Evolutionary conservation across 2,329 filamentous ascomycete genomes (phyloP).

Genomic region (Ophiostoma tasmaniense): DNA sequence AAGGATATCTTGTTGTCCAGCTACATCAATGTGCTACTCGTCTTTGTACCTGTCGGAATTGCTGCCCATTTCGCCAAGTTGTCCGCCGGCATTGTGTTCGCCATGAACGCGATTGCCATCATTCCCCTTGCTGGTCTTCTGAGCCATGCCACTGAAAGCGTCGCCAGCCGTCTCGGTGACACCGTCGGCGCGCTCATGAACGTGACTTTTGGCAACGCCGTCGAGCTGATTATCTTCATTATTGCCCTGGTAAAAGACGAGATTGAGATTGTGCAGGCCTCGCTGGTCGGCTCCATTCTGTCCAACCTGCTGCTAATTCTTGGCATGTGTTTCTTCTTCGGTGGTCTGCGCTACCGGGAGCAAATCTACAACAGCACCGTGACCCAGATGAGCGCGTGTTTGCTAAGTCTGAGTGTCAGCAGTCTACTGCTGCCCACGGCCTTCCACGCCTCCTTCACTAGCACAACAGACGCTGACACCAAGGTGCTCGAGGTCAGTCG

Average conservation of each 20-base stretch:
- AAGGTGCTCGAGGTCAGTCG: slow-evolving; percentile 66
- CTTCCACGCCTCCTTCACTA: slow-evolving; percentile 62
- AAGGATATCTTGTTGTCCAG: slow-evolving; percentile 51
- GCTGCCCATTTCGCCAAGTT: slow-evolving; percentile 37
- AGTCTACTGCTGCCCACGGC: slow-evolving; percentile 32
- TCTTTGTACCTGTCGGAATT: slow-evolving; percentile 65
- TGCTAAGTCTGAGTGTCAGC: slow-evolving; percentile 55
- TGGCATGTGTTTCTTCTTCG: slow-evolving; percentile 65
- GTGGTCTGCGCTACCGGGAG: slow-evolving; percentile 59
- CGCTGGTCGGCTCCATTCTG: slow-evolving; percentile 67
- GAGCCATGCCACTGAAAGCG: slow-evolving; percentile 79
- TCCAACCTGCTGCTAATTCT: slow-evolving; percentile 67
- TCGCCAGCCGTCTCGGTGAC: slow-evolving; percentile 72
- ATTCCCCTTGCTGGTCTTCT: slow-evolving; percentile 78
- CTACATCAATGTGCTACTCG: slow-evolving; percentile 56
- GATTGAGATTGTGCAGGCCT: slow-evolving; percentile 67
- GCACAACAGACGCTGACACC: slow-evolving; percentile 44
- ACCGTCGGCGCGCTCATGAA: slow-evolving; percentile 83
- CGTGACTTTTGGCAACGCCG: slow-evolving; percentile 84
- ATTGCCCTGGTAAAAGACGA: slow-evolving; percentile 39
- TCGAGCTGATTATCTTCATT: slow-evolving; percentile 73
- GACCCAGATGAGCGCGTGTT: slow-evolving; percentile 63
- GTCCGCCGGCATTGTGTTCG: slow-evolving; percentile 40
- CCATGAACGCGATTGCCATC: slow-evolving; percentile 63
- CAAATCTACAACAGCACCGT: slow-evolving; percentile 67